Percentiles rank a stretch among this genome's conserved stretches.
Conservation (phyloP, 2,329 filamentous ascomycete species). For the Calonectria hawksworthii region DNA sequence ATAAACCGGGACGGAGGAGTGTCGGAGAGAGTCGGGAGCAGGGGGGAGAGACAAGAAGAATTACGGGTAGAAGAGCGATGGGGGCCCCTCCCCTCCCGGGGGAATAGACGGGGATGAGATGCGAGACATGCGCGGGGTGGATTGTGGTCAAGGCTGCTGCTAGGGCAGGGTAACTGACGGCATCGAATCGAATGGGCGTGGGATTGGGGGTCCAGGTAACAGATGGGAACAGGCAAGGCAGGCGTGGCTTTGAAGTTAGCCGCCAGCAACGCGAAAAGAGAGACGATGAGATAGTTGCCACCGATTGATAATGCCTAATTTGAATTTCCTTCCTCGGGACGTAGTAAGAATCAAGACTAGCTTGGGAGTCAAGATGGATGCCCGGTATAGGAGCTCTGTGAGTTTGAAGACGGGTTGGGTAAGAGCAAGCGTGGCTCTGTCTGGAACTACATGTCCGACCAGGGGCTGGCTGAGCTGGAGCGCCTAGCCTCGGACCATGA, state of each 20-base stretch:
- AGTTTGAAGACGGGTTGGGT: not conserved
- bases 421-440: constrained; percentile 3
- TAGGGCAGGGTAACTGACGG: not conserved
- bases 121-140: constrained; percentile 34
- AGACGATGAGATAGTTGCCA: not conserved
- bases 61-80: constrained; percentile 9
- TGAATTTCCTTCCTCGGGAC: not conserved
- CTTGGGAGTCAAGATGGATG: constrained; percentile 6
- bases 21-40: constrained; percentile 39
- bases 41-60: not conserved
- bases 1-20: constrained; percentile 31
- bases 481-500: constrained; percentile 15
- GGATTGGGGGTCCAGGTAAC: constrained; percentile 17
- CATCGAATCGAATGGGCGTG: constrained; percentile 1
- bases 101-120: constrained; percentile 28
- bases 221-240: not conserved
- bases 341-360: not conserved
- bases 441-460: constrained; percentile 26
- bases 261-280: not conserved
- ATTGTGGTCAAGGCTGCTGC: constrained; percentile 15
- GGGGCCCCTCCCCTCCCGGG: not conserved
- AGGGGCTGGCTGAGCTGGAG: constrained; percentile 2
- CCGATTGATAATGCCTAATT: constrained; percentile 24
- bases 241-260: not conserved
- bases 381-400: constrained; percentile 20